phyloP scores from a whole-genome alignment of 176 grass and related monocot species.

The Phragmites australis region DNA sequence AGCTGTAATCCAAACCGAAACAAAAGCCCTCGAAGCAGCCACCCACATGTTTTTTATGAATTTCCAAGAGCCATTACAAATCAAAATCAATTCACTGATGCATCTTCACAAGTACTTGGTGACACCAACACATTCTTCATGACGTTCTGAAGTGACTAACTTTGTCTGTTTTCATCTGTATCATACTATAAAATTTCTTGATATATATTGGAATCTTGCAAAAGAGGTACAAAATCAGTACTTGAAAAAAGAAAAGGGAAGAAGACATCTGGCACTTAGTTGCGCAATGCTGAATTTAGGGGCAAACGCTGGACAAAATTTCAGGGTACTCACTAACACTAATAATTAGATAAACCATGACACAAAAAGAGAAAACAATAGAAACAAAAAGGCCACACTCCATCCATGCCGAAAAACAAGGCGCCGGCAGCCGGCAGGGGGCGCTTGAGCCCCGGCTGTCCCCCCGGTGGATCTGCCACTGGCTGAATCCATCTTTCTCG shows the following conservation, averaged over 20 bases:
- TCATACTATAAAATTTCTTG: background rate
- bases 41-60: background rate
- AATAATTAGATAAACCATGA: background rate
- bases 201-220: background rate
- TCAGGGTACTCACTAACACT: background rate
- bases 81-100: background rate
- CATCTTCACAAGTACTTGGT: background rate
- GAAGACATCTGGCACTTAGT: background rate
- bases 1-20: no score
- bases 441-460: background rate
- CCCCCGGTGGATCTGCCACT: background rate
- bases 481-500: background rate
- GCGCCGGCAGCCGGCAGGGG: background rate
- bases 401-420: background rate
- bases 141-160: background rate
- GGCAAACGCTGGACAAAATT: no score
- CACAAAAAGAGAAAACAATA: background rate
- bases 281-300: background rate
- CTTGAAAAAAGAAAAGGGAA: background rate
- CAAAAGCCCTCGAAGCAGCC: no score
- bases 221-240: background rate
- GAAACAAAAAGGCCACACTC: background rate
- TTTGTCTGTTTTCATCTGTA: background rate
- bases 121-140: background rate
- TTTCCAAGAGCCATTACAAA: background rate